Conservation (phyloP, 129 eudicot genomes). For the Kitagawia praeruptora region DNA sequence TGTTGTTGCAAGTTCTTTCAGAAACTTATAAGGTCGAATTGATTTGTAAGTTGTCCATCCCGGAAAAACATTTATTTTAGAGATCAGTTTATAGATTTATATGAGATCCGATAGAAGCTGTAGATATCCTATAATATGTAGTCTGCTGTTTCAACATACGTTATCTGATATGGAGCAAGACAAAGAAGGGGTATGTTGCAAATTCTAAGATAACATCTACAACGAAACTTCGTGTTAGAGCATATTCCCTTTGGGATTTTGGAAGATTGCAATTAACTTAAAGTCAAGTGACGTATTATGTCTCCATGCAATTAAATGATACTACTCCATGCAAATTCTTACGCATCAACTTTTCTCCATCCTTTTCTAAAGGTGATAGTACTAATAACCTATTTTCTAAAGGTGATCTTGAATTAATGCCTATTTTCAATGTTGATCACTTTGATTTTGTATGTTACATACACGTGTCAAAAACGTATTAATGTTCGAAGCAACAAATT, state of each 20-base stretch:
- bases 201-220: neutral
- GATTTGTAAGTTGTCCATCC: no score
- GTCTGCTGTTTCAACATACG: no score
- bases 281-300: neutral
- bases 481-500: no score
- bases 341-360: neutral
- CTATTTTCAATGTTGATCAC: neutral
- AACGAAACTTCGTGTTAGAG: neutral
- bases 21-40: no score
- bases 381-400: no score
- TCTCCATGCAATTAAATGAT: neutral
- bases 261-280: conserved; percentile 1
- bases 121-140: no score
- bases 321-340: neutral
- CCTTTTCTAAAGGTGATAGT: neutral
- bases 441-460: neutral
- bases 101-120: neutral
- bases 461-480: neutral
- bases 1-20: no score
- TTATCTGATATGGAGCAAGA: neutral
- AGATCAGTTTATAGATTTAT: neutral
- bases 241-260: neutral
- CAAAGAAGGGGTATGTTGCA: neutral
- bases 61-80: no score
- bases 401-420: neutral